Evolutionary conservation across 805 yeast species (phyloP).

Genomic region (Metschnikowia sp.): DNA sequence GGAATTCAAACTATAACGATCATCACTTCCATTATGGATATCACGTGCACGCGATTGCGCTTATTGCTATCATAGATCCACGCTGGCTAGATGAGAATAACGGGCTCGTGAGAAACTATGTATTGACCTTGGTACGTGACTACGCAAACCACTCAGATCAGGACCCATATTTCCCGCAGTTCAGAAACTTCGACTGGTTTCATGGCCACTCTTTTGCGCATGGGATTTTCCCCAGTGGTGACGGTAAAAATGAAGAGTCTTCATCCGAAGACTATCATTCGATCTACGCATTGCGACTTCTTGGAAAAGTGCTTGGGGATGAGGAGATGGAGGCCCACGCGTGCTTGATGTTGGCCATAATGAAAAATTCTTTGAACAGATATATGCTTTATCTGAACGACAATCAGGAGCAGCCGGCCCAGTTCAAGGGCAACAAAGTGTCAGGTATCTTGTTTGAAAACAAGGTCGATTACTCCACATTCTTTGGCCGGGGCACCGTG

Average conservation of each 20-base stretch:
- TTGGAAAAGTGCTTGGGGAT: constrained; percentile 58
- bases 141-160: constrained; percentile 55
- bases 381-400: constrained; percentile 54
- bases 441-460: constrained; percentile 74
- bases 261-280: constrained; percentile 74
- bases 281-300: constrained; percentile 62
- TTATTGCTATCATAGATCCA: constrained; percentile 59
- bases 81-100: constrained; percentile 31
- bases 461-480: constrained; percentile 69
- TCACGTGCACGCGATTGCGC: constrained; percentile 68
- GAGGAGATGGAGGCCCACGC: constrained; percentile 50
- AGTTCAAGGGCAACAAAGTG: constrained; percentile 60
- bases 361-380: constrained; percentile 50
- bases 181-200: constrained; percentile 69
- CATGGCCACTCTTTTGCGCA: constrained; percentile 80
- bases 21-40: constrained; percentile 79
- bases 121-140: constrained; percentile 60
- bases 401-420: constrained; percentile 53
- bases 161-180: constrained; percentile 62
- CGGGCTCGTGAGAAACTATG: constrained; percentile 45
- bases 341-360: constrained; percentile 57
- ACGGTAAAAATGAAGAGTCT: constrained; percentile 75
- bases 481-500: constrained; percentile 62
- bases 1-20: constrained; percentile 68
- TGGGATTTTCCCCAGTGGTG: constrained; percentile 66